Evolutionary conservation across 768 basidiomycete species (phyloP).

Genomic region (Tricholoma sp.): DNA sequence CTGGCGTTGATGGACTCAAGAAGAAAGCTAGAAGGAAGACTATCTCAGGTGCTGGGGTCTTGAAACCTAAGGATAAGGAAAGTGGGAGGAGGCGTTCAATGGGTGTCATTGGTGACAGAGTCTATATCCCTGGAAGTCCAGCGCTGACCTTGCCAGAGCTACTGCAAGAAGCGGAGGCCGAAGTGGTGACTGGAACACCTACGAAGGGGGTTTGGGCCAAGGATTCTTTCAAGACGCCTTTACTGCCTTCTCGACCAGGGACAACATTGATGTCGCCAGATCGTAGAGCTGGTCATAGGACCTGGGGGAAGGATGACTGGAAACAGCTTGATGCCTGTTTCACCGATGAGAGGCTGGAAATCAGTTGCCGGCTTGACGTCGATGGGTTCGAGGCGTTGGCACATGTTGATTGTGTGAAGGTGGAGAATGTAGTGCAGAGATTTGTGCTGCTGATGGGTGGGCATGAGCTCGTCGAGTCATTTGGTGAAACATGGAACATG

Average conservation of each 20-base stretch:
- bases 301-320: constrained; percentile 79
- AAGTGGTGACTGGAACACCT: constrained; percentile 26
- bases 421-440: constrained; percentile 54
- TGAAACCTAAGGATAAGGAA: constrained; percentile 19
- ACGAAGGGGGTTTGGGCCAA: constrained; percentile 12
- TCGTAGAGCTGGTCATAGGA: constrained; percentile 4
- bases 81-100: constrained; percentile 24
- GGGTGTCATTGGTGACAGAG: constrained; percentile 44
- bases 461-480: constrained; percentile 26
- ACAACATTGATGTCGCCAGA: background rate
- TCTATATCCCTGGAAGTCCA: constrained; percentile 53
- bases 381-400: constrained; percentile 30
- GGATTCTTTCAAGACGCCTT: constrained; percentile 25
- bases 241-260: background rate
- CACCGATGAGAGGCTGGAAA: constrained; percentile 59
- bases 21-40: constrained; percentile 26
- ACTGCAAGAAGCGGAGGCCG: constrained; percentile 53
- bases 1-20: background rate
- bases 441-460: constrained; percentile 53
- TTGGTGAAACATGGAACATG: constrained; percentile 55
- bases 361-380: constrained; percentile 24
- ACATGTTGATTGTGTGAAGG: constrained; percentile 45
- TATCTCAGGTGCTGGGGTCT: constrained; percentile 24
- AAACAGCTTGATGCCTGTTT: constrained; percentile 75
- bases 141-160: constrained; percentile 50